Evolutionary conservation across 2,329 filamentous ascomycete species (phyloP), one percentile per base, ranked within the genome.

Genomic region (Ophioceras dolichostomum): DNA sequence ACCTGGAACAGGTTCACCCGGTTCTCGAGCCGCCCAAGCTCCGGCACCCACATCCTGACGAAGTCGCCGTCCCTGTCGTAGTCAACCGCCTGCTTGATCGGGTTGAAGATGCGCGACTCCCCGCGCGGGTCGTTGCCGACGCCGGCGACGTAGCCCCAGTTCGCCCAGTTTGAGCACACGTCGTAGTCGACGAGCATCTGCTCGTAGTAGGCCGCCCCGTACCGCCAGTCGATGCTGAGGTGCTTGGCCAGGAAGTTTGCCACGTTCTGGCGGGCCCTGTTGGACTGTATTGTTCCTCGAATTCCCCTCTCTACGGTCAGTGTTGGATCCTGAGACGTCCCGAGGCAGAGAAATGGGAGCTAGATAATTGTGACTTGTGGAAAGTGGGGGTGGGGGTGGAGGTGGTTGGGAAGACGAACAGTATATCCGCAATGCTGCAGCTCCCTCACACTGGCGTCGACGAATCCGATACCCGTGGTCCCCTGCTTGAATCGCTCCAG

Each of bases 191-290:
- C 64, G 3, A 88, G 65, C 50, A 82, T 61, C 51, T 70, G 73
- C 52, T 89, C 83, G 50, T 88, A 89, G 80, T 81, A 89, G 52
- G 88, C 83, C 0, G 83, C 84, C 0, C 83, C 84, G 12, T 83
- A 67, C 0, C 82, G 72, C 84, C 84, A 91, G 55, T 89, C 83
- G 17, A 89, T 76, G 1, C 68, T 67, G 3, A 88, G 61, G 42
- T 85, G 80, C 45, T 84, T 85, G 0, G 80, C 59, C 1, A 88
- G 60, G 51, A 84, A 89, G 13, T 68, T 79, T 0, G 82, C 83
- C 1, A 85, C 79, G 38, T 88, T 87, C 53, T 88, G 82, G 3
- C 83, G 64, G 0, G 81, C 77, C 12, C 83, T 69, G 50, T 87
- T 87, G 2, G 78, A 82, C 0, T n/a, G n/a, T n/a, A n/a, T n/a